A percentile compares a stretch with the other conserved stretches of the same genome.
Conservation (phyloP, 202 grass and related monocot genomes). For the Saccharum hybrid region DNA sequence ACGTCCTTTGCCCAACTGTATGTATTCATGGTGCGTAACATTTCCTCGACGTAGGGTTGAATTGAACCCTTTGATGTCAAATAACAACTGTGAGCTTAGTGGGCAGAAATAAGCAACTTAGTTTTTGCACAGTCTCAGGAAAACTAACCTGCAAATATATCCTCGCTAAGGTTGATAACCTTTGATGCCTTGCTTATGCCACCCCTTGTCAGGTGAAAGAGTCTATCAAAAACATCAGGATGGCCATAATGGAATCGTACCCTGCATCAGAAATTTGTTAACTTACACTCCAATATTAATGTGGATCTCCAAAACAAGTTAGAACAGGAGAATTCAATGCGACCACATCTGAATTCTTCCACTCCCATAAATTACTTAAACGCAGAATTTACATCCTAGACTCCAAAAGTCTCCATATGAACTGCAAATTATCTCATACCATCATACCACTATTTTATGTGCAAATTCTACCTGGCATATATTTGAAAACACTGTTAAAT, state of each 20-base stretch:
- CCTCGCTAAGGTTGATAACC: slow-evolving; percentile 93
- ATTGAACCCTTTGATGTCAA: slow-evolving; percentile 67
- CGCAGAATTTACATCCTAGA: slow-evolving; percentile 5
- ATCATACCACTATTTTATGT: not conserved
- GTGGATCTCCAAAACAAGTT: slow-evolving; percentile 30
- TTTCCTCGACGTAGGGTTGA: slow-evolving; percentile 84
- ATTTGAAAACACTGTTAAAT: not conserved
- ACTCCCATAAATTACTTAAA: slow-evolving; percentile 26
- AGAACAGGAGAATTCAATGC: slow-evolving; percentile 16
- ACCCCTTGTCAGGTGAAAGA: slow-evolving; percentile 94
- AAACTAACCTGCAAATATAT: slow-evolving; percentile 88
- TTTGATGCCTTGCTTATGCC: slow-evolving; percentile 97
- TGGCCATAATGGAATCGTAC: slow-evolving; percentile 99
- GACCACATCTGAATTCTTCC: slow-evolving; percentile 5
- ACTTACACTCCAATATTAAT: slow-evolving; percentile 13
- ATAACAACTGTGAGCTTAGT: slow-evolving; percentile 21
- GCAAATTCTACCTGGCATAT: slow-evolving; percentile 14
- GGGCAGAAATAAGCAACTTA: slow-evolving; percentile 20
- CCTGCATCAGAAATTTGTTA: slow-evolving; percentile 53
- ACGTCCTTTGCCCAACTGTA: slow-evolving; percentile 91
- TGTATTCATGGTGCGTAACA: slow-evolving; percentile 95
- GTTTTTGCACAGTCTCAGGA: slow-evolving; percentile 34
- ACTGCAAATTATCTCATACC: not conserved
- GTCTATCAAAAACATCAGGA: slow-evolving; percentile 98
- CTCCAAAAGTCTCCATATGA: slow-evolving; percentile 3